Evolutionary conservation across 169 alveolate species (phyloP).

Genomic region (Babesia divergens): DNA sequence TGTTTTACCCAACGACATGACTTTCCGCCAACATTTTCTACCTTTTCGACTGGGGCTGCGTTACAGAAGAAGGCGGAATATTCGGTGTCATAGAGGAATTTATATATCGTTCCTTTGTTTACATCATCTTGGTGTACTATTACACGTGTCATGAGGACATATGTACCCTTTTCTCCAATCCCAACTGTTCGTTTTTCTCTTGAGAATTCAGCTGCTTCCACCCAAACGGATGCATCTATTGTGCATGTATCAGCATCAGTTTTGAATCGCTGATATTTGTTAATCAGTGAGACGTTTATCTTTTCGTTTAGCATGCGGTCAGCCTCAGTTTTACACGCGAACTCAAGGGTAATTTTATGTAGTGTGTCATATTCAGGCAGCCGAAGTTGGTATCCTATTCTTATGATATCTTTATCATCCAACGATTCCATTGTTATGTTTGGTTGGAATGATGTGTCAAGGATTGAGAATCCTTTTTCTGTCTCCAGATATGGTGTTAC

Average conservation of each 20-base stretch:
- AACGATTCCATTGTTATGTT: not conserved
- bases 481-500: not conserved
- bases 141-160: conserved; percentile 2
- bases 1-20: conserved; percentile 8
- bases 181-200: conserved; percentile 18
- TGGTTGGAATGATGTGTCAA: not conserved
- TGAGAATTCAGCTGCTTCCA: not conserved
- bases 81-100: conserved; percentile 12
- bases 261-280: conserved; percentile 6
- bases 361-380: not conserved
- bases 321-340: not conserved
- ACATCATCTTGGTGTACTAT: not conserved
- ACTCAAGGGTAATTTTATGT: not conserved
- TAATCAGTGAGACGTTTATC: not conserved
- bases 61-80: not conserved
- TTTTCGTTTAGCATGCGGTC: not conserved
- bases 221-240: conserved; percentile 24
- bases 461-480: not conserved
- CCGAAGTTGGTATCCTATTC: not conserved
- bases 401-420: not conserved
- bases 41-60: not conserved
- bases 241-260: not conserved
- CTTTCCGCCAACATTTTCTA: not conserved
- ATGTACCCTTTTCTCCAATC: conserved; percentile 6
- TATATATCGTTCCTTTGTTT: not conserved